Evolutionary conservation across 2,329 filamentous ascomycete genomes (phyloP).

Genomic region (Zalaria sp.): DNA sequence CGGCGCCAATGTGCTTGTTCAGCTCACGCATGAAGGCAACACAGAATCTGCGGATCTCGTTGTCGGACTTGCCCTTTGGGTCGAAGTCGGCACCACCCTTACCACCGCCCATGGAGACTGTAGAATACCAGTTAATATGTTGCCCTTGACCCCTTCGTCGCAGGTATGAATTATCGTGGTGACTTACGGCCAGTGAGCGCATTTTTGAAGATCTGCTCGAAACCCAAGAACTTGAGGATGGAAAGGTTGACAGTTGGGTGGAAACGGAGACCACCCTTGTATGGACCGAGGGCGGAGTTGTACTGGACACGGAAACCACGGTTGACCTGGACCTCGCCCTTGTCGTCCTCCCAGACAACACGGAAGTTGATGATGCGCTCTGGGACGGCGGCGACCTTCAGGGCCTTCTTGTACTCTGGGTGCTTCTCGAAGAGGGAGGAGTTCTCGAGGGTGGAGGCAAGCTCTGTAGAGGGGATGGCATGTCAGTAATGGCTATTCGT

Average conservation of each 20-base stretch:
- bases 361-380: slow-evolving; percentile 97
- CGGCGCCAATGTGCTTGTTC: slow-evolving; percentile 86
- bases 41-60: slow-evolving; percentile 96
- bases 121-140: slow-evolving; percentile 4
- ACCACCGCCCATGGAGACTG: slow-evolving; percentile 87
- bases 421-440: slow-evolving; percentile 85
- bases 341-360: slow-evolving; percentile 92
- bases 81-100: slow-evolving; percentile 98
- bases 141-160: slow-evolving; percentile 1
- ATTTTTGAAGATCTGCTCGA: slow-evolving; percentile 99
- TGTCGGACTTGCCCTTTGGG: slow-evolving; percentile 95
- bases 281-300: slow-evolving; percentile 93
- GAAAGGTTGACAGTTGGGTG: slow-evolving; percentile 74
- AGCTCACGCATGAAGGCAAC: slow-evolving; percentile 92
- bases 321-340: slow-evolving; percentile 79
- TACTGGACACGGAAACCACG: slow-evolving; percentile 94
- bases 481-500: neutral
- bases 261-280: slow-evolving; percentile 94
- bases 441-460: slow-evolving; percentile 86
- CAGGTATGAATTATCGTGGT: neutral
- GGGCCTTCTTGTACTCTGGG: slow-evolving; percentile 86
- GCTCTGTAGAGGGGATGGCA: slow-evolving; percentile 46
- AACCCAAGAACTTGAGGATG: slow-evolving; percentile 89
- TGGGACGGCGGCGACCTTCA: slow-evolving; percentile 75
- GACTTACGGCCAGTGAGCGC: slow-evolving; percentile 79